Base-by-base conservation (phyloP, 1,139 yeast genomes). In the Yamadazyma oceani region DNA sequence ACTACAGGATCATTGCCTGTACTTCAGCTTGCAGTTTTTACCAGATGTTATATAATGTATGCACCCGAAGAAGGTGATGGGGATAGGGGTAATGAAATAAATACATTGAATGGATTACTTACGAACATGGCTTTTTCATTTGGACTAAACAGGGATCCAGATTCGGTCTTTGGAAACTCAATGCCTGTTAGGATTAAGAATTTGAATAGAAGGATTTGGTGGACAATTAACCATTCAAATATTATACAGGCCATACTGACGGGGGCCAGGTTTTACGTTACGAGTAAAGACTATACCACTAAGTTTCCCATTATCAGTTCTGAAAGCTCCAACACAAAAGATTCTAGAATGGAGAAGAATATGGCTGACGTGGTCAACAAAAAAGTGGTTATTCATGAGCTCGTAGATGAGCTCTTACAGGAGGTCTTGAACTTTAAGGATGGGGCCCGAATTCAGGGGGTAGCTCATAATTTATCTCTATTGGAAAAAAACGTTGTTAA, bases 41-140 rank as follows among this genome's bases (percentile, higher is more conserved):
- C 60, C 30, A 55, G 78, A 41, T 44, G 62, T 13, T 75, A 74
- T 50, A 67, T 65, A 33, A 50, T 54, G 34, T 49, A 57, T 43
- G 66, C 80, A 0, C 80, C 79, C 2, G 80, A 75, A 48, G 78
- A 74, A 45, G 77, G 80, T 13, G 69, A 66, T 37, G 62, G 61
- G 12, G 62, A 64, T 3, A 78, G 75, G 41, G 81, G 78, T 24
- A 75, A 77, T 9, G 78, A 73, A 45, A 62, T 70, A 1, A 57
- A 55, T 31, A 55, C 65, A 2, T 60, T 58, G 38, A 66, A 57
- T 38, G 72, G 70, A 1, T 43, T 68, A 35, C 45, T 75, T 26
- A 49, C 60, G 8, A 67, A 69, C 37, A 64, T 66, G 58, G 75
- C 75, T 0, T 55, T 61, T 33, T 55, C 69, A 2, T 49, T 76